Evolutionary conservation across 805 yeast genomes (phyloP).

Genomic region (Wickerhamiella sorbophila): DNA sequence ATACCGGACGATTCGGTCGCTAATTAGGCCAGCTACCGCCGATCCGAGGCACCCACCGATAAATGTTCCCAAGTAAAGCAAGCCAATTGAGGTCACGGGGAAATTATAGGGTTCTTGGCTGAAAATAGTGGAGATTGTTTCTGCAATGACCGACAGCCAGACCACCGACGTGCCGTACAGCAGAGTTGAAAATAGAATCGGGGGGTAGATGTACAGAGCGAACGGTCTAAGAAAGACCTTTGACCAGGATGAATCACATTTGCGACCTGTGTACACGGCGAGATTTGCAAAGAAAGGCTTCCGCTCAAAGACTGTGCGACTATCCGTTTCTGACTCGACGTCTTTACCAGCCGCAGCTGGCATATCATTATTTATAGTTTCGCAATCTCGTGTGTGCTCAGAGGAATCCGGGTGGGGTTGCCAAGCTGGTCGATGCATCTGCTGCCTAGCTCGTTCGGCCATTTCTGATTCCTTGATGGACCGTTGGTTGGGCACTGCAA

Average conservation of each 20-base stretch:
- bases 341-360: not conserved
- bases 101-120: slow-evolving; percentile 32
- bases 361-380: not conserved
- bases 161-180: slow-evolving; percentile 44
- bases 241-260: slow-evolving; percentile 38
- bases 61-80: slow-evolving; percentile 42
- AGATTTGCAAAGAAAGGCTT: slow-evolving; percentile 26
- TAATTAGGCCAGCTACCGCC: slow-evolving; percentile 35
- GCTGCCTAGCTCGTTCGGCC: slow-evolving; percentile 29
- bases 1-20: slow-evolving; percentile 35
- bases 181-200: slow-evolving; percentile 37
- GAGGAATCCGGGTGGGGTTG: not conserved
- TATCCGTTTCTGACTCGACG: not conserved
- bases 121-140: slow-evolving; percentile 39
- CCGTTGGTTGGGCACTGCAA: slow-evolving; percentile 36
- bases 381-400: not conserved
- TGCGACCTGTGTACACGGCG: slow-evolving; percentile 35
- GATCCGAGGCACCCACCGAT: slow-evolving; percentile 46
- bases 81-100: slow-evolving; percentile 34
- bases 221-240: slow-evolving; percentile 43
- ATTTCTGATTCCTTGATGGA: slow-evolving; percentile 34
- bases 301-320: slow-evolving; percentile 2
- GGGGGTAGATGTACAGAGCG: slow-evolving; percentile 35
- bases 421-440: slow-evolving; percentile 12
- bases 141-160: slow-evolving; percentile 50